These are phyloP conservation scores for Aspergillus ibericus DNA, from an alignment of 2,329 filamentous ascomycete species.

Conservation along the genomic window DNA sequence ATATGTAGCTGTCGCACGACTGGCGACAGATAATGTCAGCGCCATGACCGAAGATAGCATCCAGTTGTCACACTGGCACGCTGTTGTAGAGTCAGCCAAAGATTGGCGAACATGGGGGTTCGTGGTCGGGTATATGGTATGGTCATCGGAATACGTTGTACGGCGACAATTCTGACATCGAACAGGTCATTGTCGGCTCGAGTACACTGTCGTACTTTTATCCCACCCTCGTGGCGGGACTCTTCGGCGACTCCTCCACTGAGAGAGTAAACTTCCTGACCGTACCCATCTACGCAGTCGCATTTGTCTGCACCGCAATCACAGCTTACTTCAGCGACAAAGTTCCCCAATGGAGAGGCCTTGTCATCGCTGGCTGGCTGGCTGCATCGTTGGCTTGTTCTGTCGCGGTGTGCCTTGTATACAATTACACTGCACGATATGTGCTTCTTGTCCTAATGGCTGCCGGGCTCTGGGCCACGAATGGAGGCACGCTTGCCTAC, in stretches of 20 bases:
- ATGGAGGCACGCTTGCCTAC: slow-evolving; percentile 54
- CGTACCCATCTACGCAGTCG: slow-evolving; percentile 55
- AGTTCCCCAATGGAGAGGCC: slow-evolving; percentile 47
- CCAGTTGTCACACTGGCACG: slow-evolving; percentile 18
- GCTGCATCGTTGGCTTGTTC: slow-evolving; percentile 39
- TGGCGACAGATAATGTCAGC: slow-evolving; percentile 21
- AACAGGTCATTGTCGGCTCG: slow-evolving; percentile 39
- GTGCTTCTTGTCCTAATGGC: slow-evolving; percentile 58
- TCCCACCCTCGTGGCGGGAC: slow-evolving; percentile 27
- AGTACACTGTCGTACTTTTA: slow-evolving; percentile 34
- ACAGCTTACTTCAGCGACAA: slow-evolving; percentile 52
- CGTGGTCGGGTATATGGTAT: slow-evolving; percentile 42
- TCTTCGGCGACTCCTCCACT: slow-evolving; percentile 28
- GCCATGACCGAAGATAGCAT: slow-evolving; percentile 15
- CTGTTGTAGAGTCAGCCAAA: slow-evolving; percentile 17
- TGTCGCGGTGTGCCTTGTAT: slow-evolving; percentile 47
- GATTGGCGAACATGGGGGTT: slow-evolving; percentile 44
- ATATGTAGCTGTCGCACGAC: slow-evolving; percentile 24
- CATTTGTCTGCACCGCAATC: slow-evolving; percentile 51
- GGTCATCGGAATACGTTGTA: too few relatives aligned
- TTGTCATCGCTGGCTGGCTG: slow-evolving; percentile 54
- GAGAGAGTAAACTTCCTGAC: slow-evolving; percentile 26
- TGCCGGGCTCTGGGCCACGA: slow-evolving; percentile 55
- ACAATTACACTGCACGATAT: slow-evolving; percentile 56
- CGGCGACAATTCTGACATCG: neutral